Percentiles rank a stretch among this genome's conserved stretches.
Evolutionary conservation across 2,329 filamentous ascomycete species (phyloP).

Genomic region (Pyricularia grisea): DNA sequence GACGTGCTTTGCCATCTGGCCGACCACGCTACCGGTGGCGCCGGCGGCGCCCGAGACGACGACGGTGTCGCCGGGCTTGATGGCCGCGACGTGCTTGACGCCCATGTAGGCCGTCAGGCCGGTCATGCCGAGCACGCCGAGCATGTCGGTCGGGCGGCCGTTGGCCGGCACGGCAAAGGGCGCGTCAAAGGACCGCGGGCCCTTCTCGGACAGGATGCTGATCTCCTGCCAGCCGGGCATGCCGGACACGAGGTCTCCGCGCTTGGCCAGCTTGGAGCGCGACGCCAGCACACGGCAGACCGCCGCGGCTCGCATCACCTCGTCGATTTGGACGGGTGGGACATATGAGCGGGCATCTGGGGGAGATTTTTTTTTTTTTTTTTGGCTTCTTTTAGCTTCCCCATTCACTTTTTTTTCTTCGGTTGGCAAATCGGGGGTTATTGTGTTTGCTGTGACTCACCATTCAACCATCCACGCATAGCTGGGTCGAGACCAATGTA

Average conservation of each 20-base stretch:
- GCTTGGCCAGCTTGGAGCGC: conserved; percentile 32
- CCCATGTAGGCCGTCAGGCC: conserved; percentile 60
- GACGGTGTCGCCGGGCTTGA: conserved; percentile 52
- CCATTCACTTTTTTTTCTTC: no score
- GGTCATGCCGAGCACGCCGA: conserved; percentile 46
- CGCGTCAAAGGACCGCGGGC: conserved; percentile 15
- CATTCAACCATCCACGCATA: conserved; percentile 53
- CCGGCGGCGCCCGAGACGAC: conserved; percentile 59
- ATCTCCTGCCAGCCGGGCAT: conserved; percentile 49
- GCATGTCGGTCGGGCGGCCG: conserved; percentile 34
- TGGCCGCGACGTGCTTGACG: conserved; percentile 45
- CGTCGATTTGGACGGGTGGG: conserved; percentile 49
- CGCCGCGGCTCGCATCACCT: conserved; percentile 46
- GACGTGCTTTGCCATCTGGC: conserved; percentile 58
- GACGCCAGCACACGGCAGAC: conserved; percentile 43
- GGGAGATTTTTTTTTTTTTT: no score
- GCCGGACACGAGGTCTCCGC: conserved; percentile 41
- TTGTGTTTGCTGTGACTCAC: conserved; percentile 8
- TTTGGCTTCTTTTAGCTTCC: not conserved
- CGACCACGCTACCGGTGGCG: conserved; percentile 56
- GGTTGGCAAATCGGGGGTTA: not conserved
- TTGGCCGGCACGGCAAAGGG: conserved; percentile 17
- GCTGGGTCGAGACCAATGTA: conserved; percentile 54
- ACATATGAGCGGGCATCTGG: conserved; percentile 39
- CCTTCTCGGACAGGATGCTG: conserved; percentile 34